Conservation (phyloP, 2,329 filamentous ascomycete species). For the Ophiosphaerella korrae region DNA sequence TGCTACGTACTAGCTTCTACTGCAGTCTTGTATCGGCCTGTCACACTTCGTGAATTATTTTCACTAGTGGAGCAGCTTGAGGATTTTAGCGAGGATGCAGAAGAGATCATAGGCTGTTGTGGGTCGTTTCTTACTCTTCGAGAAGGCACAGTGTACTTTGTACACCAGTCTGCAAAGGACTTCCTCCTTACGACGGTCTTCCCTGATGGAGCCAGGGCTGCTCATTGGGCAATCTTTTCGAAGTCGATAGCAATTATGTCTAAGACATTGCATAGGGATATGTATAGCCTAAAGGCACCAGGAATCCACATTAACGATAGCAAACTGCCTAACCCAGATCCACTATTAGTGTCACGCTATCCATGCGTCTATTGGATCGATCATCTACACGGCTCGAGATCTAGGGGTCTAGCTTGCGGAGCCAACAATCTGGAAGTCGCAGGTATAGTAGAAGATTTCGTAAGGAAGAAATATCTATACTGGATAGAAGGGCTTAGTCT, state of each 20-base stretch:
- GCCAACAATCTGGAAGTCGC: background rate
- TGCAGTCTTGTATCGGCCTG: constrained; percentile 19
- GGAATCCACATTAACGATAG: constrained; percentile 22
- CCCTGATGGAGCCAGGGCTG: background rate
- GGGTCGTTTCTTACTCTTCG: constrained; percentile 49
- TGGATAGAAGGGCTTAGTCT: constrained; percentile 14
- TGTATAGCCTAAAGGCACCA: constrained; percentile 1
- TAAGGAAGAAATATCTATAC: constrained; percentile 10
- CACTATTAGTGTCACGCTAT: constrained; percentile 27
- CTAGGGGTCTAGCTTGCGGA: background rate
- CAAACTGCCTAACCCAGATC: constrained; percentile 26
- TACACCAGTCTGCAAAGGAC: constrained; percentile 52
- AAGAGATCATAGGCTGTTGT: constrained; percentile 26
- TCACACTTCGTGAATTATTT: background rate
- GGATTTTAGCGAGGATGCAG: background rate
- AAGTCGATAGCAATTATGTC: constrained; percentile 17
- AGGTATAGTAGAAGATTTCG: constrained; percentile 3
- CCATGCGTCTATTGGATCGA: constrained; percentile 43
- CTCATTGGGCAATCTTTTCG: background rate
- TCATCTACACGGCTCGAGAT: constrained; percentile 30
- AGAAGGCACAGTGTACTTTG: constrained; percentile 15
- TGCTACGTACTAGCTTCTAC: constrained; percentile 41
- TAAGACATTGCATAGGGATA: constrained; percentile 20
- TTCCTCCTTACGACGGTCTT: constrained; percentile 42
- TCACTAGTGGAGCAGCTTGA: constrained; percentile 6